phyloP scores from a whole-genome alignment of 352 stramenopile genomes.

The Phytophthora ramorum region DNA sequence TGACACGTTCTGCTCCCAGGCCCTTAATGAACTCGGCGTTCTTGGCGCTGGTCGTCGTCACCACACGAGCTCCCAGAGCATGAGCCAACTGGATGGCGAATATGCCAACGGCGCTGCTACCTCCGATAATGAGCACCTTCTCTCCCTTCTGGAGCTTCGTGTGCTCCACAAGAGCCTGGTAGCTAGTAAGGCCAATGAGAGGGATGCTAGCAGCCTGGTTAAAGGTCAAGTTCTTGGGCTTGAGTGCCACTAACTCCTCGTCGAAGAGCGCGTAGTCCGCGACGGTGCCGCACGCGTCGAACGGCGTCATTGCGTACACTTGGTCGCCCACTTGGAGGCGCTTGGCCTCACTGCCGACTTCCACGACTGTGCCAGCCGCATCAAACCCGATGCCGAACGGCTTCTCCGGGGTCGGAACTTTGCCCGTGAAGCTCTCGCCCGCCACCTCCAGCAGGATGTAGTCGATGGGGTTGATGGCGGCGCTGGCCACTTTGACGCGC shows the following conservation, averaged over 20 bases:
- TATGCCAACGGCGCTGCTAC: constrained; percentile 42
- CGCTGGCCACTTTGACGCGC: constrained; percentile 37
- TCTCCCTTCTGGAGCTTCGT: constrained; percentile 50
- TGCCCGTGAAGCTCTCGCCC: constrained; percentile 22
- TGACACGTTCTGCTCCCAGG: constrained; percentile 37
- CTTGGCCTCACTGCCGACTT: constrained; percentile 22
- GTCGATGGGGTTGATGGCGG: constrained; percentile 44
- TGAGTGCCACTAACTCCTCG: constrained; percentile 47
- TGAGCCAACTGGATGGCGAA: constrained; percentile 58
- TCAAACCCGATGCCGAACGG: constrained; percentile 38
- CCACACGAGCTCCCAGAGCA: constrained; percentile 34
- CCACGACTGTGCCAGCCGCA: constrained; percentile 31
- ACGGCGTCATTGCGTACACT: constrained; percentile 35
- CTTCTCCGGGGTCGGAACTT: constrained; percentile 9
- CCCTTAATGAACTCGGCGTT: constrained; percentile 36
- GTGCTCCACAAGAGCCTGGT: constrained; percentile 44
- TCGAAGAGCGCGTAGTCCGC: constrained; percentile 43
- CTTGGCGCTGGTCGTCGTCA: constrained; percentile 35
- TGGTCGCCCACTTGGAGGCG: constrained; percentile 34
- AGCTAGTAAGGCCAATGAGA: constrained; percentile 42
- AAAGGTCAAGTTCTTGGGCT: constrained; percentile 52
- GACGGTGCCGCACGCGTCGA: constrained; percentile 32
- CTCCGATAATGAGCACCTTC: constrained; percentile 54
- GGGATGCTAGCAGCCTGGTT: constrained; percentile 47
- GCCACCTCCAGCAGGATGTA: constrained; percentile 30